Evolutionary conservation across 108 stramenopile genomes (phyloP).

Genomic region (Ochromonas danica): DNA sequence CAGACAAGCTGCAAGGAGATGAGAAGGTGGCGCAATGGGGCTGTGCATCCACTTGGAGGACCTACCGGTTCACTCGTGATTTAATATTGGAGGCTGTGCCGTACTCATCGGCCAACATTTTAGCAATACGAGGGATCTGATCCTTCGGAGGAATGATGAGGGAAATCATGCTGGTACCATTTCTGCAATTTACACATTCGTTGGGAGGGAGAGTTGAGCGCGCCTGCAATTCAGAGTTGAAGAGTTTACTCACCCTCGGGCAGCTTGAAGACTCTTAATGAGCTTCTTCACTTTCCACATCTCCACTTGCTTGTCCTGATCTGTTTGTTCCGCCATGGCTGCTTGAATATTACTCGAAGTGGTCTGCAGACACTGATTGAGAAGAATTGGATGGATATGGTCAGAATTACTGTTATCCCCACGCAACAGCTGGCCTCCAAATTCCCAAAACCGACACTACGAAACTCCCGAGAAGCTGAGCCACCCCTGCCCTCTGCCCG

Average conservation of each 20-base stretch:
- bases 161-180: constrained; percentile 99
- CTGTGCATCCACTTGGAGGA: background rate
- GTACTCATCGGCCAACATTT: constrained; percentile 97
- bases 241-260: constrained; percentile 50
- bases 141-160: constrained; percentile 95
- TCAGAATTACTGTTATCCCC: too few relatives aligned
- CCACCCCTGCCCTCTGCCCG: too few relatives aligned
- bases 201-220: background rate
- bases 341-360: too few relatives aligned
- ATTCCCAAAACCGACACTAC: too few relatives aligned
- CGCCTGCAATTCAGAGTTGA: background rate
- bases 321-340: too few relatives aligned
- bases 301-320: constrained; percentile 75
- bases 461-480: too few relatives aligned
- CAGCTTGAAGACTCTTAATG: constrained; percentile 86
- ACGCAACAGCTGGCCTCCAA: too few relatives aligned
- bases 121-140: constrained; percentile 80
- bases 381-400: too few relatives aligned
- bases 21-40: background rate
- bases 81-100: constrained; percentile 99
- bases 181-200: constrained; percentile 60
- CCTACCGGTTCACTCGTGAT: constrained; percentile 76
- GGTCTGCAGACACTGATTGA: too few relatives aligned
- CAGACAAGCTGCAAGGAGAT: constrained; percentile 64
- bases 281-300: constrained; percentile 99